Evolutionary conservation across 805 yeast genomes (phyloP).

Genomic region (Metschnikowia anglica): DNA sequence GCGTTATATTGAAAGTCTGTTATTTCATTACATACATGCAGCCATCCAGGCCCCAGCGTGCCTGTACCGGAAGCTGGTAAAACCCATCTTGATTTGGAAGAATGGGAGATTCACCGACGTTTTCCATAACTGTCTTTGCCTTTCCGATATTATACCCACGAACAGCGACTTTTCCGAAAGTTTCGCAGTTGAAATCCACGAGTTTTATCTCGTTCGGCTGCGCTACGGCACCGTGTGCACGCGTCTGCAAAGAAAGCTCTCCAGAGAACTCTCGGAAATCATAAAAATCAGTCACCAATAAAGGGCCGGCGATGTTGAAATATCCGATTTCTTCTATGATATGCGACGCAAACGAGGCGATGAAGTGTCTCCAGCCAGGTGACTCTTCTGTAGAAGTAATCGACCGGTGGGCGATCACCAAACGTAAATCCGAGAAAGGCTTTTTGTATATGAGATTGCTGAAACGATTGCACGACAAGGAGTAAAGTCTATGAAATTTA

Average conservation of each 20-base stretch:
- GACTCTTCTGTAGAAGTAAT: slow-evolving; percentile 21
- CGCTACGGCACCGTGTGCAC: slow-evolving; percentile 50
- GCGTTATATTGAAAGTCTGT: background rate
- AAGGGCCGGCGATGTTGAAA: slow-evolving; percentile 53
- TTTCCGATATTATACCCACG: slow-evolving; percentile 71
- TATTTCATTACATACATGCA: slow-evolving; percentile 51
- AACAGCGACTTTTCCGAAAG: slow-evolving; percentile 50
- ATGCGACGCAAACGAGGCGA: slow-evolving; percentile 50
- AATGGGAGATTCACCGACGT: slow-evolving; percentile 14
- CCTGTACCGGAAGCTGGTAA: slow-evolving; percentile 45
- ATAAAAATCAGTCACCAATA: slow-evolving; percentile 56
- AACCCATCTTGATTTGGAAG: slow-evolving; percentile 36
- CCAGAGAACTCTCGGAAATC: slow-evolving; percentile 53
- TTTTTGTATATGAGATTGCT: slow-evolving; percentile 22
- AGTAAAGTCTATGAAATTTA: slow-evolving; percentile 37
- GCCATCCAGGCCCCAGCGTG: slow-evolving; percentile 70
- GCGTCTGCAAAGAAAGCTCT: background rate
- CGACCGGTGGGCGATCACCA: slow-evolving; percentile 41
- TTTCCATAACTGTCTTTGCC: slow-evolving; percentile 24
- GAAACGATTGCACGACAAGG: slow-evolving; percentile 52
- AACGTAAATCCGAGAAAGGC: slow-evolving; percentile 32
- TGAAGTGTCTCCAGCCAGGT: slow-evolving; percentile 38
- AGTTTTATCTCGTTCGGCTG: slow-evolving; percentile 63
- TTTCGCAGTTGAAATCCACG: slow-evolving; percentile 28
- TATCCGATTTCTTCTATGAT: slow-evolving; percentile 51